Conservation (phyloP, 148 eudicot species). For the Nyssa sinensis region DNA sequence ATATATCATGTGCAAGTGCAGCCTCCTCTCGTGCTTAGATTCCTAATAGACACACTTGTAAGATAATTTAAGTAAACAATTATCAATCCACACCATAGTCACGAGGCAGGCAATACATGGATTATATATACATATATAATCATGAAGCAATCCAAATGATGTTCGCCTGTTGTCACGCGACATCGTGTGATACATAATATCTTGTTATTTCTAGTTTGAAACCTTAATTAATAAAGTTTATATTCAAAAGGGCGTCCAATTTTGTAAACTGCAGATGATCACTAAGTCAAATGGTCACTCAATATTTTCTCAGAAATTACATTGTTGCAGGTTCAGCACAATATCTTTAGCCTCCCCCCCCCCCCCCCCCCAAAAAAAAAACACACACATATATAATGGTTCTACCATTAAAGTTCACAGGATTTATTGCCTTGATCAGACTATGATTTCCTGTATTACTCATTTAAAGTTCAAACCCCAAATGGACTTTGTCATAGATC, state of each 20-base stretch:
- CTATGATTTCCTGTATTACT: not conserved
- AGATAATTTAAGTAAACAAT: conserved; percentile 21
- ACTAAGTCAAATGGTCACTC: not conserved
- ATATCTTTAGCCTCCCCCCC: too few species aligned
- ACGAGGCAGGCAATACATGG: conserved; percentile 34
- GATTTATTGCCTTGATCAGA: not conserved
- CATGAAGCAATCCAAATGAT: conserved; percentile 19
- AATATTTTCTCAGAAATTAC: not conserved
- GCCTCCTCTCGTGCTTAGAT: conserved; percentile 27
- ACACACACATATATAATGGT: not conserved
- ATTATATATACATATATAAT: conserved; percentile 10
- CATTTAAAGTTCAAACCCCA: not conserved
- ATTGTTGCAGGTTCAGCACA: too few species aligned
- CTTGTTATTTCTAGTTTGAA: not conserved
- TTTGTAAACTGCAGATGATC: not conserved
- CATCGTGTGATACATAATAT: conserved; percentile 36
- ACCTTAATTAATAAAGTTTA: not conserved
- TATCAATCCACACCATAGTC: conserved; percentile 19
- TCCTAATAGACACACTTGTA: conserved; percentile 30
- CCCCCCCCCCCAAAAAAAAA: too few species aligned
- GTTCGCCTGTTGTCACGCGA: conserved; percentile 32
- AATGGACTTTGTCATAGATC: conserved; percentile 3
- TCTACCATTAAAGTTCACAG: too few species aligned
- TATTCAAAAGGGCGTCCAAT: not conserved
- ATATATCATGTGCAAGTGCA: conserved; percentile 25